These are phyloP conservation scores for Musa troglodytarum DNA, from an alignment of 176 grass and related monocot species.

Conservation along the genomic window DNA sequence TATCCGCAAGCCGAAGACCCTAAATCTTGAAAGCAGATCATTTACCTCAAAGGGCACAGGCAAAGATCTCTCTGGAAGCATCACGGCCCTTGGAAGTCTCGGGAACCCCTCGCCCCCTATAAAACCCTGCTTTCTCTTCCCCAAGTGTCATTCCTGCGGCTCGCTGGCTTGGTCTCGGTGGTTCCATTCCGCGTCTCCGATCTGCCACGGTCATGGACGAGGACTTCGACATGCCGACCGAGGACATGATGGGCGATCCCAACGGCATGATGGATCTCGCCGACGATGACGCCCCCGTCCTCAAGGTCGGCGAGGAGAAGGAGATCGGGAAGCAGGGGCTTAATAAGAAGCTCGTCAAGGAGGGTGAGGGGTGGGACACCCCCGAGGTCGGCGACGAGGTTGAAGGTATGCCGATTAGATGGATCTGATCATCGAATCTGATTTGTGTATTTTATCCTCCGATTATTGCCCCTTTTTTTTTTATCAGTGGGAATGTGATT, in stretches of 20 bases:
- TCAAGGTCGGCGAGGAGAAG: slow-evolving; percentile 89
- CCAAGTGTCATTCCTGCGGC: neutral
- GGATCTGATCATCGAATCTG: neutral
- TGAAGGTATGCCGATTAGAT: slow-evolving; percentile 41
- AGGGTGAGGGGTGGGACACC: slow-evolving; percentile 63
- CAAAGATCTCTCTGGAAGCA: slow-evolving; percentile 19
- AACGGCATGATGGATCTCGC: slow-evolving; percentile 35
- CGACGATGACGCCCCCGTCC: slow-evolving; percentile 38
- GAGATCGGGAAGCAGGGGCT: slow-evolving; percentile 83
- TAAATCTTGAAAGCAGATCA: too few species aligned
- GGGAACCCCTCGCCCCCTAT: slow-evolving; percentile 24
- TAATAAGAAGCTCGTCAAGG: slow-evolving; percentile 90
- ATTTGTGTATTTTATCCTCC: neutral
- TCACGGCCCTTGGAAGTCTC: slow-evolving; percentile 32
- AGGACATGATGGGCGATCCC: slow-evolving; percentile 33
- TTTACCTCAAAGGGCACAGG: too few species aligned
- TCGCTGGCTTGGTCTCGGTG: slow-evolving; percentile 7
- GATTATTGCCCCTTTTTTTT: neutral
- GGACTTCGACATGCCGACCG: slow-evolving; percentile 55
- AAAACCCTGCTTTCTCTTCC: slow-evolving; percentile 20
- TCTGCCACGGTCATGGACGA: slow-evolving; percentile 56
- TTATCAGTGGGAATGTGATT: neutral
- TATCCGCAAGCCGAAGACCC: too few species aligned
- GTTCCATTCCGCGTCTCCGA: slow-evolving; percentile 2
- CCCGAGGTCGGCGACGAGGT: slow-evolving; percentile 95